phyloP scores from a whole-genome alignment of 257 asterid species.

The Knoxia roxburghii region DNA sequence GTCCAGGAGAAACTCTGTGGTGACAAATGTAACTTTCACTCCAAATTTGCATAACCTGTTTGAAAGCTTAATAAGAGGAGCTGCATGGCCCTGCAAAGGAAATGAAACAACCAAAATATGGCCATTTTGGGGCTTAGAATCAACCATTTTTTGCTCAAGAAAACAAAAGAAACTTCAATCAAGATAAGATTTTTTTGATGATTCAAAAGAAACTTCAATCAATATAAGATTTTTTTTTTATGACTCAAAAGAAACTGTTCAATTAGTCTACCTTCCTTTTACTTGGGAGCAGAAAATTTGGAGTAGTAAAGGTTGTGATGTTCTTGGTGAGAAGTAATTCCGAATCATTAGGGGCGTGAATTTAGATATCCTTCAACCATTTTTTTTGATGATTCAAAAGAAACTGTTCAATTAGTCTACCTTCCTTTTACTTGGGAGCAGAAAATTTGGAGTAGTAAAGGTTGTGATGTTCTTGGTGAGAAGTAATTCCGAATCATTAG shows the following conservation, averaged over 20 bases:
- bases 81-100: slow-evolving; percentile 52
- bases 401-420: neutral
- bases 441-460: neutral
- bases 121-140: neutral
- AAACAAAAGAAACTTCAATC: neutral
- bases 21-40: slow-evolving; percentile 36
- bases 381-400: no score
- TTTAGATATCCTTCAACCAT: neutral
- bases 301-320: neutral
- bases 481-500: neutral
- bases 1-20: slow-evolving; percentile 20
- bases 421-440: neutral
- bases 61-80: slow-evolving; percentile 44
- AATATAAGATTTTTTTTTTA: no score
- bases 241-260: no score
- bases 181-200: no score
- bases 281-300: no score
- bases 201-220: no score
- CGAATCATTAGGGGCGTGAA: no score
- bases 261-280: no score
- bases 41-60: slow-evolving; percentile 33
- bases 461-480: neutral
- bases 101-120: slow-evolving; percentile 39
- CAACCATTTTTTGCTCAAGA: neutral
- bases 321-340: neutral